Evolutionary conservation across 345 rosid species (phyloP), one percentile per base, ranked within the genome.

Genomic region (Populus pruinosa): DNA sequence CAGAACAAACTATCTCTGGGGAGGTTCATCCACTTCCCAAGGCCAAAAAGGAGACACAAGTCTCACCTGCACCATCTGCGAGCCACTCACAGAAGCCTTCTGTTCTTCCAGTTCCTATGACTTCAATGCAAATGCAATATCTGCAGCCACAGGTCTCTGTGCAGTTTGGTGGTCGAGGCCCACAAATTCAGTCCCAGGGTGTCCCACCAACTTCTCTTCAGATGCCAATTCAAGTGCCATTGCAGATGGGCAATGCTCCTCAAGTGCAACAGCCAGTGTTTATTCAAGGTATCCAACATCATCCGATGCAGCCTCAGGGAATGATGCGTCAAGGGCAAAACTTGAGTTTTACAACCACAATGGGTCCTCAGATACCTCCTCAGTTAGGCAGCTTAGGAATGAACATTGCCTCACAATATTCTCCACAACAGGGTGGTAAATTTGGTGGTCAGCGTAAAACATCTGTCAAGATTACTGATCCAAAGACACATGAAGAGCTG

Each of bases 401-500:
- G 47, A 88, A 90, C 67, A 80, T 94, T 49, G 70, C 80, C 68
- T 79, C 92, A 10, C 97, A 88, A 74, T 92, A 90, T 84, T 76
- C 89, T 11, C 93, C 84, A 68, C 98, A 88, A 76, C 99, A 89
- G 74, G 98, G 91, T 73, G 91, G 89, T 4, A 91, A 92, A 82
- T 90, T 81, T 79, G 86, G 83, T 33, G 88, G 90, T 78, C 83
- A 75, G 66, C 95, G 97, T 69, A 92, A 90, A 85, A 84, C 92
- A 2, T 63, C 85, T 77, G 94, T 96, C 43, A 96, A 92, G 83
- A 94, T 96, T 68, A 94, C 97, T 79, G 94, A 96, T 85, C 98
- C 99, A 5, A 93, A 89, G 43, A 96, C 99, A 13, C 97, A 88
- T 81, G 97, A 91, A 82, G 98, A 96, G 90, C 87, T 92, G 83